Percentiles rank a stretch among this genome's conserved stretches.
phyloP scores from a whole-genome alignment of 2,329 filamentous ascomycete genomes.

The Trichoderma sp. region DNA sequence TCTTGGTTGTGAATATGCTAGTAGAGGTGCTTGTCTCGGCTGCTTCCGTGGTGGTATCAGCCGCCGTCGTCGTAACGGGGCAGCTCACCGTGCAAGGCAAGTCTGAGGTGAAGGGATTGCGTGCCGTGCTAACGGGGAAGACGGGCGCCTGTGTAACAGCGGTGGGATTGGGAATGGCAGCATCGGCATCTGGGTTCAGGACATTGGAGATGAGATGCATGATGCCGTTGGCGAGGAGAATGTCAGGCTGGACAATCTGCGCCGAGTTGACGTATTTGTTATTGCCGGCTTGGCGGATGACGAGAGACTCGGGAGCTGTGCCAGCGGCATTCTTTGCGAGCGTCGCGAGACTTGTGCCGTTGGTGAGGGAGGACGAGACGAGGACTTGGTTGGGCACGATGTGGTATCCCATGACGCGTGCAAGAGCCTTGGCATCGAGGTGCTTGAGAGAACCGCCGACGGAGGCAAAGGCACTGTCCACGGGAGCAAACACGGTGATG shows the following conservation, averaged over 20 bases:
- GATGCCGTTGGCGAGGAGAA: slow-evolving; percentile 56
- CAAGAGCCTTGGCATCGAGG: slow-evolving; percentile 46
- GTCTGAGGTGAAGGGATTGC: slow-evolving; percentile 41
- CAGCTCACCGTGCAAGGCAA: slow-evolving; percentile 44
- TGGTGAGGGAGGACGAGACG: slow-evolving; percentile 46
- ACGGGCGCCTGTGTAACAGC: slow-evolving; percentile 46
- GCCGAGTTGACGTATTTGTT: slow-evolving; percentile 54
- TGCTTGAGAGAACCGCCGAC: slow-evolving; percentile 52
- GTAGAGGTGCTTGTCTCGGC: slow-evolving; percentile 24
- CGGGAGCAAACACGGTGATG: slow-evolving; percentile 64
- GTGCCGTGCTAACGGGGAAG: slow-evolving; percentile 50
- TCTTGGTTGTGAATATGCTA: slow-evolving; percentile 6
- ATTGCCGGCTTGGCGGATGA: slow-evolving; percentile 40
- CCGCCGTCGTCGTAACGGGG: slow-evolving; percentile 32
- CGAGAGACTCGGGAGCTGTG: slow-evolving; percentile 35
- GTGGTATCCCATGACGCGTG: slow-evolving; percentile 60
- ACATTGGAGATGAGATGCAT: slow-evolving; percentile 56
- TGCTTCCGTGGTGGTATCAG: slow-evolving; percentile 19
- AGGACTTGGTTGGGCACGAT: slow-evolving; percentile 54
- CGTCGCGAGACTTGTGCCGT: slow-evolving; percentile 32
- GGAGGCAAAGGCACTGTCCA: slow-evolving; percentile 56
- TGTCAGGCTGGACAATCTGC: slow-evolving; percentile 50
- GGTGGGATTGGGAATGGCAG: slow-evolving; percentile 37
- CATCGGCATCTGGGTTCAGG: slow-evolving; percentile 42
- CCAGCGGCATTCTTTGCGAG: slow-evolving; percentile 41